Evolutionary conservation across 768 basidiomycete species (phyloP), one percentile per base, ranked within the genome.

Genomic region (Collybiopsis confluens): DNA sequence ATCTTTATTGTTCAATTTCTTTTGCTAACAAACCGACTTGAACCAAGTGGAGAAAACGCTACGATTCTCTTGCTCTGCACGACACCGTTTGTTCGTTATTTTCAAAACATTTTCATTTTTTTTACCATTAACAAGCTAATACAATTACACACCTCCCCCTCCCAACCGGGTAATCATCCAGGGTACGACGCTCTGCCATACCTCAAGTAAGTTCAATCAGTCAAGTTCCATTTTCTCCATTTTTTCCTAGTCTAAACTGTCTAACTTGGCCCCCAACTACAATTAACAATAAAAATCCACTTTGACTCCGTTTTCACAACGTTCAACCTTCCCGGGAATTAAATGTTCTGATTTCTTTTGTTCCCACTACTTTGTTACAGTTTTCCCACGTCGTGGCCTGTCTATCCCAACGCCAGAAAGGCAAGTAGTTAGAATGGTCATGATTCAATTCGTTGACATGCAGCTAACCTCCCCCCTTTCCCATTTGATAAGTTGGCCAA

Each of bases 31-130:
- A n/a, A n/a, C n/a, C n/a, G n/a, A n/a, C n/a, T n/a, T n/a, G n/a
- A n/a, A n/a, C n/a, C n/a, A n/a, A 68, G 60, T 77, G 74, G 76
- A 65, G 75, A 45, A 62, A 71, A 30, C 70, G 79, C 11, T 80
- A 80, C 61, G 70, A 73, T 46, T 61, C 71, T 2, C 61, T 79
- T 3, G 74, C 68, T 20, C 62, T 80, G 16, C 76, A 75, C 33
- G 70, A 67, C 42, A 59, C 65, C 3, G 53, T 70, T 24, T 73
- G 66, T 64, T 33, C 44, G 55, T 50, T 20, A 9, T 2, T 13
- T 18, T 35, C 27, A 26, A 33, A 33, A 33, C 13, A 6, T 45
- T 52, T 46, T 40, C 50, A 37, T 24, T 21, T 3, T 30, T 18
- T 33, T 11, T 35, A n/a, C 9, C 21, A 23, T 20, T 21, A 5